Evolutionary conservation across 2,329 filamentous ascomycete genomes (phyloP).

Genomic region (Alternaria ethzedia): DNA sequence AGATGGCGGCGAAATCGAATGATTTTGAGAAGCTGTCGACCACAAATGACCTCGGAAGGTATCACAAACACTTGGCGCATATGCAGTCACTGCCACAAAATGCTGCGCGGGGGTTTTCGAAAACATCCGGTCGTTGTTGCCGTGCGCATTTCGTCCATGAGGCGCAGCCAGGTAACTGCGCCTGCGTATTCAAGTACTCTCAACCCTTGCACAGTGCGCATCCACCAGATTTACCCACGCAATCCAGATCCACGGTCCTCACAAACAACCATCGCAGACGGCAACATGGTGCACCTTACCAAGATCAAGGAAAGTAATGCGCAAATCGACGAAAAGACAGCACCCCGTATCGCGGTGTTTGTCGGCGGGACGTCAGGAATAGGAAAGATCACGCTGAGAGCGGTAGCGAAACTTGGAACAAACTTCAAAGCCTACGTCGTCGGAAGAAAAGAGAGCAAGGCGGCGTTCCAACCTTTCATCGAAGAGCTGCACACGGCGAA

Average conservation of each 20-base stretch:
- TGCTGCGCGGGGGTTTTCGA: background rate
- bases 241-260: too few species aligned
- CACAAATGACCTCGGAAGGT: background rate
- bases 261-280: too few species aligned
- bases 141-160: background rate
- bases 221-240: background rate
- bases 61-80: background rate
- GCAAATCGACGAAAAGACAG: conserved; percentile 48
- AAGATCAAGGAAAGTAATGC: conserved; percentile 36
- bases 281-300: background rate
- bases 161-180: background rate
- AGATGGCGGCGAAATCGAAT: background rate
- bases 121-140: background rate
- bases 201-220: background rate
- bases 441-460: conserved; percentile 50
- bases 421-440: conserved; percentile 53
- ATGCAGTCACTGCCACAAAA: background rate
- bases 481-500: conserved; percentile 48
- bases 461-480: conserved; percentile 43
- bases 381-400: conserved; percentile 49
- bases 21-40: background rate
- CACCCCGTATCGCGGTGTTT: conserved; percentile 53
- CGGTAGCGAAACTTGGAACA: conserved; percentile 28
- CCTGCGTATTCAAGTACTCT: background rate
- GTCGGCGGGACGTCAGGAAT: conserved; percentile 58